phyloP scores from a whole-genome alignment of 139 green algal genomes.

The Asterochloris erici region DNA sequence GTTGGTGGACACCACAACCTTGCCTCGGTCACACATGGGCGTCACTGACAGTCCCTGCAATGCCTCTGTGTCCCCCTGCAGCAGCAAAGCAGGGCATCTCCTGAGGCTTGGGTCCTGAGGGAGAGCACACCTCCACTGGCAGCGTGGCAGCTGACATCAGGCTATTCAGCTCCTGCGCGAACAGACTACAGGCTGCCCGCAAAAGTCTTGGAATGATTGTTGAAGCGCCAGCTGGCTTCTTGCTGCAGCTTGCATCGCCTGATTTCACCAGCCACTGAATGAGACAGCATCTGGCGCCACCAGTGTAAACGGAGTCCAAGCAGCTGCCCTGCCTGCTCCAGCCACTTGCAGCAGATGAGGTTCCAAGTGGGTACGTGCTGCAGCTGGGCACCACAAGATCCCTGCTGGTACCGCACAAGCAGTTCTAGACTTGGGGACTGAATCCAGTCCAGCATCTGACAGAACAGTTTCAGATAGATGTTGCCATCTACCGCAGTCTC shows the following conservation, averaged over 20 bases:
- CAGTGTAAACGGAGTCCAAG: too few species aligned
- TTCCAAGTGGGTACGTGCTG: neutral
- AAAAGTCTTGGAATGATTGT: too few species aligned
- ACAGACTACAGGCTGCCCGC: too few species aligned
- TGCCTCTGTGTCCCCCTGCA: constrained; percentile 21
- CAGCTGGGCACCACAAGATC: neutral
- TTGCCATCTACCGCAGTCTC: neutral
- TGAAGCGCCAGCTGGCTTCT: too few species aligned
- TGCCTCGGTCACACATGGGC: constrained; percentile 16
- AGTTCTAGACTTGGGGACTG: neutral
- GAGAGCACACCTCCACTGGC: too few species aligned
- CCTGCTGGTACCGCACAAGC: neutral
- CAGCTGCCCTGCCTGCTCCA: neutral
- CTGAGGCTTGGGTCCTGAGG: too few species aligned
- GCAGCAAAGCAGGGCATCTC: neutral
- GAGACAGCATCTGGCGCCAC: too few species aligned
- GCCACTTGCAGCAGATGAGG: neutral
- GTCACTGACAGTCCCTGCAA: constrained; percentile 13
- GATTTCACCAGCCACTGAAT: too few species aligned
- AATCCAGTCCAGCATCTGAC: neutral
- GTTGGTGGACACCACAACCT: constrained; percentile 19
- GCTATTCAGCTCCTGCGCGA: too few species aligned
- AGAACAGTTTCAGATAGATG: neutral
- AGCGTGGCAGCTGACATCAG: too few species aligned
- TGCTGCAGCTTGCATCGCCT: too few species aligned